These are phyloP conservation scores for Fusarium sp. DNA, from an alignment of 2,329 filamentous ascomycete genomes.

Conservation along the genomic window DNA sequence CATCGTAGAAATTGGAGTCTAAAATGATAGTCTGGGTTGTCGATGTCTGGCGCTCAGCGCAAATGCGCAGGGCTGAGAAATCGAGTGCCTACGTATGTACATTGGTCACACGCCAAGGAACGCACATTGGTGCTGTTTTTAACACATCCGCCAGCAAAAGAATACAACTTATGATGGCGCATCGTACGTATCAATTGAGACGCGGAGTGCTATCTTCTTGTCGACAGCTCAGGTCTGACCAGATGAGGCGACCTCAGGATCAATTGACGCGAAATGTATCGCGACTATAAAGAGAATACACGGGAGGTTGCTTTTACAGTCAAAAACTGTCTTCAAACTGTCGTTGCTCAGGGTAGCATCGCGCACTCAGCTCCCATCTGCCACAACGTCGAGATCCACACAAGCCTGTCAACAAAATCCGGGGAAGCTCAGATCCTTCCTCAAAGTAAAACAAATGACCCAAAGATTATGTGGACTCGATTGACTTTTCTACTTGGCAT, in stretches of 20 bases:
- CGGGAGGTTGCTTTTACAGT: fast-evolving
- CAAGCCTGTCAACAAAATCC: not conserved
- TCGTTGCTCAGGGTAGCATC: too few species aligned
- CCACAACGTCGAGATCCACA: not conserved
- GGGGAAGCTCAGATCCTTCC: not conserved
- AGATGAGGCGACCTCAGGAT: too few species aligned
- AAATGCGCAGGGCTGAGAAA: not conserved
- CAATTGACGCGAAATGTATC: fast-evolving
- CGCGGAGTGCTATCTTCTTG: too few species aligned
- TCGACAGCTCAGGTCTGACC: too few species aligned
- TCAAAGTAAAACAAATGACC: too few species aligned
- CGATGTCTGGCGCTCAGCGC: not conserved
- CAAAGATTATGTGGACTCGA: not conserved
- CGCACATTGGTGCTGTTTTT: too few species aligned
- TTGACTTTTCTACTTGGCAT: not conserved
- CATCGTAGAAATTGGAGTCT: fast-evolving
- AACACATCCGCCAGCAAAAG: too few species aligned
- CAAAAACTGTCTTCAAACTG: not conserved
- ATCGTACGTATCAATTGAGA: too few species aligned
- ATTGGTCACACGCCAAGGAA: not conserved
- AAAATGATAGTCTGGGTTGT: not conserved
- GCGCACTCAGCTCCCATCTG: too few species aligned
- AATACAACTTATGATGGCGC: too few species aligned
- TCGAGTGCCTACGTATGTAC: too few species aligned
- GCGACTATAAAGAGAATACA: not conserved